A percentile compares a stretch with the other conserved stretches of the same genome.
phyloP scores from a whole-genome alignment of 2,329 filamentous ascomycete species.

The Aspergillus brunneoviolaceus region DNA sequence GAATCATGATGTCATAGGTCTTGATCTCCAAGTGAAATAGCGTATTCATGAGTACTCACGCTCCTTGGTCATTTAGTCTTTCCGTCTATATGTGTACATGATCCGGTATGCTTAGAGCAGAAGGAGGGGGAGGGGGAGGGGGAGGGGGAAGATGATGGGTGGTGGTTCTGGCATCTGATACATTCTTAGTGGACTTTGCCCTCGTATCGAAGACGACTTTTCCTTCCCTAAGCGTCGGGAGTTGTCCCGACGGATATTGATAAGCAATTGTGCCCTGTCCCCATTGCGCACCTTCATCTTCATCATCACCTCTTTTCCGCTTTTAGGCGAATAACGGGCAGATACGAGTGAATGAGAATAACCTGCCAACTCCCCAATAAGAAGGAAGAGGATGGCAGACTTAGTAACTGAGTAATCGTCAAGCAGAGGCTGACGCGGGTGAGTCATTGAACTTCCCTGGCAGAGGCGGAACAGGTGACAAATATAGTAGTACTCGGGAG shows the following conservation, averaged over 20 bases:
- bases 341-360: neutral
- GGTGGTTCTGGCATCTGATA: conserved; percentile 22
- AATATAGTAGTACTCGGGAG: conserved; percentile 23
- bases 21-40: neutral
- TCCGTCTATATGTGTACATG: conserved; percentile 9
- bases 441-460: conserved; percentile 24
- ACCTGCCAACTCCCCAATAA: neutral
- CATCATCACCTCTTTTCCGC: neutral
- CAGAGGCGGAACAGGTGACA: conserved; percentile 25
- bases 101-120: conserved; percentile 18
- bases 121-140: neutral
- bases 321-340: neutral
- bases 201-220: neutral
- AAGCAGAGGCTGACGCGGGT: conserved; percentile 17
- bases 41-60: conserved; percentile 14
- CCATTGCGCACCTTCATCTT: neutral
- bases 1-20: conserved; percentile 17
- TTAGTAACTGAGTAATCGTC: neutral
- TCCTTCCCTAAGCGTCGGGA: neutral
- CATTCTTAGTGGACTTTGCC: conserved; percentile 8
- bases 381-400: neutral
- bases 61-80: conserved; percentile 18
- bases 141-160: too few relatives aligned
- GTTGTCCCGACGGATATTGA: neutral
- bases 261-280: neutral